Evolutionary conservation across 2,329 filamentous ascomycete species (phyloP), one percentile per base, ranked within the genome.

Genomic region (Thielaviopsis populi): DNA sequence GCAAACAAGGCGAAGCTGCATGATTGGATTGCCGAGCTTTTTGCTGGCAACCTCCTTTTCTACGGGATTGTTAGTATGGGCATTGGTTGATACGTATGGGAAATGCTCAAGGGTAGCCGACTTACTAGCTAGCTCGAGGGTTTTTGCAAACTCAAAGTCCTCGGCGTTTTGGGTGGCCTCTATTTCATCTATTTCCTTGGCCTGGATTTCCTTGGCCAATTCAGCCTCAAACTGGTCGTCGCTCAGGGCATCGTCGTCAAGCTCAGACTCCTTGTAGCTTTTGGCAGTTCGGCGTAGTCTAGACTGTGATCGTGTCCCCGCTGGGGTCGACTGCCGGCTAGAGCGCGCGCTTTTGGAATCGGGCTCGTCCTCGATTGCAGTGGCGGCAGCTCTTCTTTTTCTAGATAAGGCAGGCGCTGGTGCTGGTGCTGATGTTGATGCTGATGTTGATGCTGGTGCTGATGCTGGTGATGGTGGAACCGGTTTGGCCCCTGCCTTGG

Each of bases 1-100:
- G 74, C 94, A 97, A 11, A 89, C 90, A 0, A 96, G 81, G 0
- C 94, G 87, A 2, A 96, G 83, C 72, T 99, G 94, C 79, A 96
- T 90, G 22, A 97, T 76, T 0, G 91, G 88, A 68, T 99, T 99
- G 58, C 94, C 91, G 1, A 97, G 79, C 70, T 95, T 96, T 76
- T 97, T 97, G 53, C 83, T 83, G 2, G 85, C 79, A n/a, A 97
- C 89, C 72, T 96, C 89, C 63, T 88, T 86, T 72, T 92, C 84
- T 84, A 70, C 13, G 19, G 3, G 15, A 37, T 67, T 67, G 68
- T 78, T 70, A 77, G 73, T 67, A 60, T 60, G 24, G 13, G 22
- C 17, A 22, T 19, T 6, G n/a, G n/a, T n/a, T n/a, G n/a, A n/a
- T n/a, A n/a, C n/a, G n/a, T n/a, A n/a, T 40, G 50, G 11, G 33